Evolutionary conservation across 2,329 filamentous ascomycete genomes (phyloP).

Genomic region (Botryotinia globosa): DNA sequence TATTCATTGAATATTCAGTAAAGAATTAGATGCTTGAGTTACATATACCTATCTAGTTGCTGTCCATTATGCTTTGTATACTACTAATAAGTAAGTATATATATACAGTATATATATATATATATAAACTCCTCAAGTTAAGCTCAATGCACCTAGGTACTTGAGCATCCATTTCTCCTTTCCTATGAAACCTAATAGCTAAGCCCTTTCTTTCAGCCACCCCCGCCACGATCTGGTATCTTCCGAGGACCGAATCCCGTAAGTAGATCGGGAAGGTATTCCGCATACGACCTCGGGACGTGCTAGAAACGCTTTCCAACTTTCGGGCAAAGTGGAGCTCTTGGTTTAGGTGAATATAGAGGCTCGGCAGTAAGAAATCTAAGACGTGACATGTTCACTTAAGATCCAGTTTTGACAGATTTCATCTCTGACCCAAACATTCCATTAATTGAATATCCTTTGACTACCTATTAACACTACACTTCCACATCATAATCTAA

Average conservation of each 20-base stretch:
- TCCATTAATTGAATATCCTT: constrained; percentile 15
- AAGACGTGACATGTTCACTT: not conserved
- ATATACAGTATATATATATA: too few species aligned
- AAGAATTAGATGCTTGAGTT: not conserved
- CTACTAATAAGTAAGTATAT: not conserved
- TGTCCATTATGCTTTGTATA: not conserved
- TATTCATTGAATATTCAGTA: not conserved
- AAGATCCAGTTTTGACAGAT: not conserved
- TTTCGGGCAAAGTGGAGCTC: constrained; percentile 1
- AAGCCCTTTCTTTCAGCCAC: constrained; percentile 2
- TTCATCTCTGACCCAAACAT: not conserved
- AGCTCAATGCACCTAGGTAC: not conserved
- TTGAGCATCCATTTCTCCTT: not conserved
- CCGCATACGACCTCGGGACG: not conserved
- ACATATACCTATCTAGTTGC: not conserved
- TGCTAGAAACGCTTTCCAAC: not conserved
- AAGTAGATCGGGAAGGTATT: not conserved
- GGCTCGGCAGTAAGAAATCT: not conserved
- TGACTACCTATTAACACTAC: not conserved
- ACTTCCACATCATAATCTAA: not conserved
- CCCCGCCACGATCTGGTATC: not conserved
- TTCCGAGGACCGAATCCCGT: not conserved
- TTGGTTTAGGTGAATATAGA: not conserved
- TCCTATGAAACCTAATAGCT: not conserved
- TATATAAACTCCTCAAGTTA: not conserved